Evolutionary conservation across 2,329 filamentous ascomycete species (phyloP).

Genomic region (Zymoseptoria crescenta): DNA sequence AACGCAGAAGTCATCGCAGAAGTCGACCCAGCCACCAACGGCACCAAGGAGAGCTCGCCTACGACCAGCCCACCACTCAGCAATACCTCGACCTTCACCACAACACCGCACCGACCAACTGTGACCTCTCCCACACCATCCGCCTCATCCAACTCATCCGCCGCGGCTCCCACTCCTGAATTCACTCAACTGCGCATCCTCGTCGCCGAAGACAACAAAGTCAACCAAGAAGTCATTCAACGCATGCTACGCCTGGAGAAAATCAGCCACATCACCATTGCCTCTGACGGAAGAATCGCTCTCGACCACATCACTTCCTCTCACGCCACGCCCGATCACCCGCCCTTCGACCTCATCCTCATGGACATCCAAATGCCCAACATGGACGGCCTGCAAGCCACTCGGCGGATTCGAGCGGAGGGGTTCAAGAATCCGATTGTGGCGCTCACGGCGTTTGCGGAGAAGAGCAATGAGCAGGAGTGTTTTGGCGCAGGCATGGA

Average conservation of each 20-base stretch:
- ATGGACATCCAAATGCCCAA: conserved; percentile 36
- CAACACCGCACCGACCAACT: background rate
- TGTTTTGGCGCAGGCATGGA: conserved; percentile 83
- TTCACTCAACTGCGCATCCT: conserved; percentile 51
- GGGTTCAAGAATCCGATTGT: conserved; percentile 76
- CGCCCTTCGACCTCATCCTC: conserved; percentile 79
- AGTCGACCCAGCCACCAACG: background rate
- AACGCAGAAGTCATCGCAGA: background rate
- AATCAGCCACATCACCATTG: conserved; percentile 80
- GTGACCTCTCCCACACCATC: background rate
- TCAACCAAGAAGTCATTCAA: conserved; percentile 52
- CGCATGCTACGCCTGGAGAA: conserved; percentile 68
- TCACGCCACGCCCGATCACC: conserved; percentile 52
- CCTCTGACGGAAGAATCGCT: conserved; percentile 58
- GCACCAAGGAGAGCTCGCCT: background rate
- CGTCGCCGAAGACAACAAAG: conserved; percentile 72
- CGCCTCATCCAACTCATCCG: background rate
- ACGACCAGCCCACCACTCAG: background rate
- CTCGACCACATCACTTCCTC: conserved; percentile 76
- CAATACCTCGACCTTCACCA: background rate
- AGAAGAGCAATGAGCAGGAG: conserved; percentile 2
- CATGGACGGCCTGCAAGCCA: background rate
- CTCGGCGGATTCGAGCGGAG: conserved; percentile 73
- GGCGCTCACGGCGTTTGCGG: conserved; percentile 6
- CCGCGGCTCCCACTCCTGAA: background rate